Conservation (phyloP, 2,329 filamentous ascomycete genomes). For the Neofusicoccum kwambonambiense region DNA sequence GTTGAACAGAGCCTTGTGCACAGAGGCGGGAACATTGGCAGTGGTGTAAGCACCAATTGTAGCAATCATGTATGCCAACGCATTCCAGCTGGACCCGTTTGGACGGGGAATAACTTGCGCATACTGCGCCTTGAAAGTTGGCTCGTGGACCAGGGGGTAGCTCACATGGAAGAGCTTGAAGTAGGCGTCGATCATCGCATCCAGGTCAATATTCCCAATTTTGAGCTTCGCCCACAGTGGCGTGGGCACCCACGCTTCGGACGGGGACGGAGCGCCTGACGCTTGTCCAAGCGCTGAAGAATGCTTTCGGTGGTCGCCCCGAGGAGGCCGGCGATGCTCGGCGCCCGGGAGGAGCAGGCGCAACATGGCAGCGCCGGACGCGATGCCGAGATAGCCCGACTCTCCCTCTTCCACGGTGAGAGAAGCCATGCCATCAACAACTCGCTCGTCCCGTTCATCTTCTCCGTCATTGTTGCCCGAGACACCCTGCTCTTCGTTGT, state of each 20-base stretch:
- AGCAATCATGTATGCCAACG: constrained; percentile 46
- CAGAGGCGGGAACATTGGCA: constrained; percentile 40
- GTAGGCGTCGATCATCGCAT: constrained; percentile 41
- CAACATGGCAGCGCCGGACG: constrained; percentile 47
- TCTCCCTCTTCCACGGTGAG: constrained; percentile 34
- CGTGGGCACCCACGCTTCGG: neutral
- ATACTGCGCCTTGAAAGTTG: constrained; percentile 49
- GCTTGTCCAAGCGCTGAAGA: neutral
- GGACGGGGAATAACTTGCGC: constrained; percentile 44
- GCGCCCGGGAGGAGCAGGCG: constrained; percentile 30
- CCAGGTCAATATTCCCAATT: neutral
- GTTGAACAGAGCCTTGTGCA: constrained; percentile 48
- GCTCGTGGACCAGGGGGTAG: constrained; percentile 50
- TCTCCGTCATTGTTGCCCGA: constrained; percentile 14
- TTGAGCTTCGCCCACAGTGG: constrained; percentile 1
- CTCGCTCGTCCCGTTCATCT: constrained; percentile 21
- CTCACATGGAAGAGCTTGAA: constrained; percentile 48
- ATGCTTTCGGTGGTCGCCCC: constrained; percentile 13
- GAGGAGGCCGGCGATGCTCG: constrained; percentile 13
- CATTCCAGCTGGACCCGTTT: constrained; percentile 44
- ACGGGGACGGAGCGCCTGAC: neutral
- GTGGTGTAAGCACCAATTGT: constrained; percentile 48
- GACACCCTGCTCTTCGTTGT: constrained; percentile 10
- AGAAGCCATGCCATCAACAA: constrained; percentile 33
- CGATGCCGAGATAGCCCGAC: constrained; percentile 48